Base-by-base conservation (phyloP, 805 yeast species). In the Lipomyces yamadae region DNA sequence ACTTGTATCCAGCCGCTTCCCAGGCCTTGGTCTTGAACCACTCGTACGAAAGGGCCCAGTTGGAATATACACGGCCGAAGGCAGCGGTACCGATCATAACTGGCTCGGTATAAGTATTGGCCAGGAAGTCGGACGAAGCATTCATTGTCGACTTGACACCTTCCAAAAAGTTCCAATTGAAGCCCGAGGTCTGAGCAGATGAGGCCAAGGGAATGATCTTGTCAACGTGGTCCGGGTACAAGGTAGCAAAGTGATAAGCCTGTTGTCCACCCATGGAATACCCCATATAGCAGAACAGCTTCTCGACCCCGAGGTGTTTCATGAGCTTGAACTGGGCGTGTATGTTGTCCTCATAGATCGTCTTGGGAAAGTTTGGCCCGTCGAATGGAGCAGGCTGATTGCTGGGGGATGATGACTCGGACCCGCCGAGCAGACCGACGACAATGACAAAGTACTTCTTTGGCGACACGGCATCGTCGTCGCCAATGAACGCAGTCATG, bases 231-330 rank as follows among this genome's bases (percentile, higher is more conserved):
- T 60, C 67, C n/a, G 72, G 72, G 62, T 59, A 69, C 66, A 67
- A 59, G 11, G 68, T 53, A 34, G 66, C 72, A 55, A 67, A 67
- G 62, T 69, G 62, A 60, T 69, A 69, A 1, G 72, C 71, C 61
- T 69, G 72, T 63, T 67, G 71, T 10, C 71, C 72, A 35, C 72
- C 72, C 72, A 69, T 69, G 55, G 72, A 69, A 61, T 64, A 69
- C 6, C 72, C 72, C 54, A 66, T 58, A 53, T 67, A 67, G 54
- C 71, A 71, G 35, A 62, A 63, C 57, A 69, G 66, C 64, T 63
- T 55, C 60, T 69, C 67, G 33, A 68, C 62, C 18, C 71, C 71
- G 33, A 69, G 68, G 6, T 57, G 53, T 56, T 69, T 53, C 37
- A 66, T 33, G 29, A 69, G 65, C 60, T 58, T 53, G 57, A 60